Conservation (phyloP, 768 basidiomycete species). For the Strobilomyces echinocephalus region DNA sequence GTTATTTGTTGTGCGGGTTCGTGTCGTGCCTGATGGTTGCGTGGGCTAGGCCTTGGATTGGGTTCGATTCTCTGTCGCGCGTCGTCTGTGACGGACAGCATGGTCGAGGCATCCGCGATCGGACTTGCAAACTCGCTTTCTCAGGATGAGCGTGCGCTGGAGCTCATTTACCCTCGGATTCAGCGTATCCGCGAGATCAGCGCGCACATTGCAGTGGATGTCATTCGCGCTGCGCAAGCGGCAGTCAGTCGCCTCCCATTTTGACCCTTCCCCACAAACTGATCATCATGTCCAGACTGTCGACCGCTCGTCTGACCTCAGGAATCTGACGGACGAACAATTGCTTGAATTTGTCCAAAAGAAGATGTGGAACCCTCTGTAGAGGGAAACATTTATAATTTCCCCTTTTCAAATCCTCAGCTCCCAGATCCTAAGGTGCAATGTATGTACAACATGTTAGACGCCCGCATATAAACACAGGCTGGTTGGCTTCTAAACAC, state of each 20-base stretch:
- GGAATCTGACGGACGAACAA: constrained; percentile 50
- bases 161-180: constrained; percentile 79
- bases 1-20: neutral
- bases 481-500: constrained; percentile 12
- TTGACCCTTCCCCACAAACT: constrained; percentile 13
- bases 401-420: neutral
- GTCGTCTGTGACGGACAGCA: constrained; percentile 68
- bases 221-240: constrained; percentile 77
- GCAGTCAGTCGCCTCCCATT: constrained; percentile 45
- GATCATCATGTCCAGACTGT: constrained; percentile 40
- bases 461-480: neutral
- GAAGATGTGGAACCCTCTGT: constrained; percentile 71
- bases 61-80: constrained; percentile 71
- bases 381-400: neutral
- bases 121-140: constrained; percentile 75
- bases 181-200: constrained; percentile 85
- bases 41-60: constrained; percentile 45
- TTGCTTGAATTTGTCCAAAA: constrained; percentile 49
- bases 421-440: neutral
- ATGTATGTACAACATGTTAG: constrained; percentile 6
- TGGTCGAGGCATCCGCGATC: constrained; percentile 85
- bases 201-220: constrained; percentile 62
- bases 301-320: constrained; percentile 51
- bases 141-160: constrained; percentile 56
- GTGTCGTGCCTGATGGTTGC: neutral